phyloP scores from a whole-genome alignment of 768 basidiomycete genomes.

The Leccinum fibrillosum region DNA sequence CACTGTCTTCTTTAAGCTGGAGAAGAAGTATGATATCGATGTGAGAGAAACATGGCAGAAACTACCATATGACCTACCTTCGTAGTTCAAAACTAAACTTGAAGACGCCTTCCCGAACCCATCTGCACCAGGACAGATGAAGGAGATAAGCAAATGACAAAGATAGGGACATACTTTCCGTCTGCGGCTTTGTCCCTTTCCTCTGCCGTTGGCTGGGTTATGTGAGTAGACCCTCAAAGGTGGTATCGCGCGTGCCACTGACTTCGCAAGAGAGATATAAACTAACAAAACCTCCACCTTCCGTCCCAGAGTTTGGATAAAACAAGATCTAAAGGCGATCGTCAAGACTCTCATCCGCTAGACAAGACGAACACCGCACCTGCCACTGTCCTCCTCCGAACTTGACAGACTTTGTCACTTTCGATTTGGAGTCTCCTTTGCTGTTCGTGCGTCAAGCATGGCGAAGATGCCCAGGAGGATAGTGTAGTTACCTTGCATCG shows the following conservation, averaged over 20 bases:
- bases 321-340: constrained; percentile 60
- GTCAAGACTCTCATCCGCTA: not conserved
- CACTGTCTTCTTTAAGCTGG: constrained; percentile 45
- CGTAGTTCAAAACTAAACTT: constrained; percentile 83
- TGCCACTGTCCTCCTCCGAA: constrained; percentile 81
- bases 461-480: accelerated
- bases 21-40: not conserved
- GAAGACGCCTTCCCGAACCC: constrained; percentile 82
- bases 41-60: not conserved
- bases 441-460: constrained; percentile 24
- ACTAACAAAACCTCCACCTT: constrained; percentile 62
- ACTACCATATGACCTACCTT: constrained; percentile 40
- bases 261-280: constrained; percentile 84
- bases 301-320: constrained; percentile 76
- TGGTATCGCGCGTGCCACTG: constrained; percentile 19
- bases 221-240: constrained; percentile 5
- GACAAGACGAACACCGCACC: constrained; percentile 31
- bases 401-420: constrained; percentile 68
- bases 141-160: not conserved
- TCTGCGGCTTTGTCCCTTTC: constrained; percentile 67
- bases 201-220: constrained; percentile 63
- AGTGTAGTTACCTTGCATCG: constrained; percentile 51
- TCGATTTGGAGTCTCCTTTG: constrained; percentile 75
- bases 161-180: constrained; percentile 45
- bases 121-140: constrained; percentile 40